A percentile compares a stretch with the other conserved stretches of the same genome.
Conservation (phyloP, 1,139 yeast genomes). For the Fermentozyma sake region DNA sequence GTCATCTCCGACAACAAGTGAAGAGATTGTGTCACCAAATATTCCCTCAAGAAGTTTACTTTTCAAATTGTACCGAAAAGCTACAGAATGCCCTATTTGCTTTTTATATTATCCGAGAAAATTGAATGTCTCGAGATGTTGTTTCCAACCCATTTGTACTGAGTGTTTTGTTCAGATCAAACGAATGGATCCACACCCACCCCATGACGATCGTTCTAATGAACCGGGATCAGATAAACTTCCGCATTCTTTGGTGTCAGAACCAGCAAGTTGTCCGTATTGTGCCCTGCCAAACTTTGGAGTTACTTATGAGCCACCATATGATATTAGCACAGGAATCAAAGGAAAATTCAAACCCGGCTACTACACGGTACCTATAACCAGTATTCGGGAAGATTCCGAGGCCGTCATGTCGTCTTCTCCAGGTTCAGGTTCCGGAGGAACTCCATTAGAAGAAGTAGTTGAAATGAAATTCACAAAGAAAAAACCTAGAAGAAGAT, state of each 20-base stretch:
- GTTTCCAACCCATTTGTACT: constrained; percentile 89
- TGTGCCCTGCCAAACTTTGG: constrained; percentile 90
- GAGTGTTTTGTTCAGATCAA: constrained; percentile 97
- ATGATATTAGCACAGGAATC: constrained; percentile 51
- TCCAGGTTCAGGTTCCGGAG: constrained; percentile 9
- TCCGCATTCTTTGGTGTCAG: constrained; percentile 71
- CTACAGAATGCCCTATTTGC: constrained; percentile 91
- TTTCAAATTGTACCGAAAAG: constrained; percentile 51
- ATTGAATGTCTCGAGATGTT: constrained; percentile 81
- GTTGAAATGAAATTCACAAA: constrained; percentile 2
- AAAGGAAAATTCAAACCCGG: constrained; percentile 29
- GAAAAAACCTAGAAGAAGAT: constrained; percentile 21
- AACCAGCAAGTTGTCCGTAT: constrained; percentile 88
- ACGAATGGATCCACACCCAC: constrained; percentile 91
- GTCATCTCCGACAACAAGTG: too few relatives aligned
- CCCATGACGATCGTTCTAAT: constrained; percentile 57
- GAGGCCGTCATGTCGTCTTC: constrained; percentile 11
- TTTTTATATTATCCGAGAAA: constrained; percentile 79
- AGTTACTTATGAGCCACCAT: constrained; percentile 68
- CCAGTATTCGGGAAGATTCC: constrained; percentile 10
- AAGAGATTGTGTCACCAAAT: constrained; percentile 10
- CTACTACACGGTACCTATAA: constrained; percentile 4
- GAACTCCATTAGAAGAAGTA: constrained; percentile 2
- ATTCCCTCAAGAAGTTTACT: constrained; percentile 30
- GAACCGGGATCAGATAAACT: constrained; percentile 21